Evolutionary conservation across 2,329 filamentous ascomycete species (phyloP).

Genomic region (Colletotrichum abscissum): DNA sequence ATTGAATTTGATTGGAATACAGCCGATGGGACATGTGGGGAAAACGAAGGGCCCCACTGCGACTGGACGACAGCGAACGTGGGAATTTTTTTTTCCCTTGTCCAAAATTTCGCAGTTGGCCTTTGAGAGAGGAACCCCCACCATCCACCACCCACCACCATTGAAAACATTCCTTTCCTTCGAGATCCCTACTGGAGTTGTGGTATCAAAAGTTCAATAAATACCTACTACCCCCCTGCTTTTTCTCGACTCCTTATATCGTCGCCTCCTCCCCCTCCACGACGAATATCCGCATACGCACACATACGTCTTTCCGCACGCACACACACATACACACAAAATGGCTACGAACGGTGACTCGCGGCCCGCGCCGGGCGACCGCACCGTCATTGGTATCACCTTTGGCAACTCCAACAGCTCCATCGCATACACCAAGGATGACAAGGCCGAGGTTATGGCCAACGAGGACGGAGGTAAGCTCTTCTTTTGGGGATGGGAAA

Average conservation of each 20-base stretch:
- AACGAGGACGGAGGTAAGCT: slow-evolving; percentile 89
- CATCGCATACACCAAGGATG: slow-evolving; percentile 92
- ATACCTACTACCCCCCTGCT: neutral
- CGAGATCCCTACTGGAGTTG: slow-evolving; percentile 21
- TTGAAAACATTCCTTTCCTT: slow-evolving; percentile 28
- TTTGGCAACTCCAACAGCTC: slow-evolving; percentile 99
- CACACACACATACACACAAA: slow-evolving; percentile 33
- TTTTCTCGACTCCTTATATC: neutral
- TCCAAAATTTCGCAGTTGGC: slow-evolving; percentile 26
- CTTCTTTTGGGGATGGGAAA: neutral
- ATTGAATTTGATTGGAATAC: slow-evolving; percentile 28
- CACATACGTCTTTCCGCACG: neutral
- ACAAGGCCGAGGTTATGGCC: slow-evolving; percentile 97
- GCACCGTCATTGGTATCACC: slow-evolving; percentile 89
- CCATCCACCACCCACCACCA: slow-evolving; percentile 17
- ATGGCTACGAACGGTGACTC: slow-evolving; percentile 61
- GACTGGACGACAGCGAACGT: slow-evolving; percentile 21
- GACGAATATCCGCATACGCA: neutral
- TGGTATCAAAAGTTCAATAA: slow-evolving; percentile 14
- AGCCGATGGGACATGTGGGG: slow-evolving; percentile 7
- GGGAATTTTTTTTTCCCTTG: slow-evolving; percentile 33
- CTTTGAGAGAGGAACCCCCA: slow-evolving; percentile 30
- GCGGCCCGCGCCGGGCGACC: slow-evolving; percentile 64
- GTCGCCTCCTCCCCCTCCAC: neutral
- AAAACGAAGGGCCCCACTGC: neutral